Conservation (phyloP, 768 basidiomycete species). For the Lactifluus pinguis region DNA sequence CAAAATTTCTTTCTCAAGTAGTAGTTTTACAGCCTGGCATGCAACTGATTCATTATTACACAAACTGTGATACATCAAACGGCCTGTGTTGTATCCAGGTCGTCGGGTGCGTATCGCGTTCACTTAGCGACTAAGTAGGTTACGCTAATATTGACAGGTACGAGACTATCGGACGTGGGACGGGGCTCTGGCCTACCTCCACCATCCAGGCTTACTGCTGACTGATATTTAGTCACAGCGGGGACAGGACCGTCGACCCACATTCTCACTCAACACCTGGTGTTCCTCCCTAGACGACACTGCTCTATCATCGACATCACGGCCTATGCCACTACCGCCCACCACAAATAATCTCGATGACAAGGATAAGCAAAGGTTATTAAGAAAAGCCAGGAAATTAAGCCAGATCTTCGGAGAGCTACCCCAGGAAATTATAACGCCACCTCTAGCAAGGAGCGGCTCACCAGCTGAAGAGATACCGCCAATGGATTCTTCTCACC, state of each 20-base stretch:
- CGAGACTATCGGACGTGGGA: background rate
- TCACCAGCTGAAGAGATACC: background rate
- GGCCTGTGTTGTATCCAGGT: background rate
- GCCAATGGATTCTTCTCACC: background rate
- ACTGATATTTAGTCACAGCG: background rate
- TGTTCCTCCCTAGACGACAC: background rate
- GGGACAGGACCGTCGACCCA: background rate
- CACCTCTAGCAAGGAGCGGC: background rate
- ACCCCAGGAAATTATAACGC: conserved; percentile 18
- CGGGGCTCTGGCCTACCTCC: background rate
- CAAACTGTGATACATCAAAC: background rate
- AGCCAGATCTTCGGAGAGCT: conserved; percentile 35
- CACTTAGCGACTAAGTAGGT: background rate
- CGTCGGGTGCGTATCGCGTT: conserved; percentile 1
- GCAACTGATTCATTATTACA: too few species aligned
- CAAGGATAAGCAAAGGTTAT: conserved; percentile 30
- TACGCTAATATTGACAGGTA: background rate
- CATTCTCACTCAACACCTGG: background rate
- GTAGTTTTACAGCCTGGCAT: background rate
- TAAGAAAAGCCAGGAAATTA: conserved; percentile 37
- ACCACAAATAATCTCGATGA: conserved; percentile 29
- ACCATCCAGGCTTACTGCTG: background rate
- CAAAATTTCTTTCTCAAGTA: background rate
- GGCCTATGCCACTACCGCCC: conserved; percentile 17
- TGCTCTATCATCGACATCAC: background rate